Conservation (phyloP, 352 stramenopile genomes). For the Pythium aristosporum region DNA sequence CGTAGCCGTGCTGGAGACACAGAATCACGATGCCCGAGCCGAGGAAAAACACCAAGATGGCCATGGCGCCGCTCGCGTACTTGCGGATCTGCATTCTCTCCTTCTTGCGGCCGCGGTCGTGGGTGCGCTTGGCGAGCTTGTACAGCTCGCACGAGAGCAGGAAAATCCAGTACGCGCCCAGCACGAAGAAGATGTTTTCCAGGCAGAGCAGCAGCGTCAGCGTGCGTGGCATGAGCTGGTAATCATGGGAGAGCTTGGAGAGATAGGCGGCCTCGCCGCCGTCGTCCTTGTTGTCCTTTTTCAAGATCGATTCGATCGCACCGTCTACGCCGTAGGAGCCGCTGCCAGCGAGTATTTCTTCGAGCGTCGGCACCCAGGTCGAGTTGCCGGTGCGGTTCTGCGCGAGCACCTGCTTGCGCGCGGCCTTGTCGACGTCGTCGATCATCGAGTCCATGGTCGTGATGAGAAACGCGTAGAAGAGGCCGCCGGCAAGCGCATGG, state of each 20-base stretch:
- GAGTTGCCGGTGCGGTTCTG: constrained; percentile 12
- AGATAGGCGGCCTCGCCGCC: constrained; percentile 58
- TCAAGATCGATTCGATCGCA: constrained; percentile 32
- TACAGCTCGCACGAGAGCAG: constrained; percentile 55
- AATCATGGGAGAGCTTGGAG: constrained; percentile 56
- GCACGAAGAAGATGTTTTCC: constrained; percentile 64
- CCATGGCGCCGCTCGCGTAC: constrained; percentile 37
- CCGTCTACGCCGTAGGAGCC: constrained; percentile 19
- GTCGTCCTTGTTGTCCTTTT: constrained; percentile 46
- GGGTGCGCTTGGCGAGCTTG: constrained; percentile 54
- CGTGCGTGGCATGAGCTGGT: constrained; percentile 34
- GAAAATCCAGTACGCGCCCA: constrained; percentile 72
- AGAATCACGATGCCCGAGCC: constrained; percentile 37
- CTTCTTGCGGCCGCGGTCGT: constrained; percentile 47
- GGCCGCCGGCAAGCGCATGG: constrained; percentile 44
- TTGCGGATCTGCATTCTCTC: constrained; percentile 54
- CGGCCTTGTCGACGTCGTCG: constrained; percentile 24
- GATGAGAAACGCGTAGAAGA: constrained; percentile 65
- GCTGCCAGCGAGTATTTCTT: constrained; percentile 14
- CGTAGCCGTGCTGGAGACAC: constrained; percentile 51
- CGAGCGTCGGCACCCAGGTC: constrained; percentile 6
- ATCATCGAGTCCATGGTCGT: constrained; percentile 32
- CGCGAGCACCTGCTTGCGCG: constrained; percentile 13
- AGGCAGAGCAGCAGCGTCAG: constrained; percentile 48
- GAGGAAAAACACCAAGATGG: constrained; percentile 38